These are phyloP conservation scores for Quercus bicolor DNA, from an alignment of 306 rosid species.

Conservation along the genomic window DNA sequence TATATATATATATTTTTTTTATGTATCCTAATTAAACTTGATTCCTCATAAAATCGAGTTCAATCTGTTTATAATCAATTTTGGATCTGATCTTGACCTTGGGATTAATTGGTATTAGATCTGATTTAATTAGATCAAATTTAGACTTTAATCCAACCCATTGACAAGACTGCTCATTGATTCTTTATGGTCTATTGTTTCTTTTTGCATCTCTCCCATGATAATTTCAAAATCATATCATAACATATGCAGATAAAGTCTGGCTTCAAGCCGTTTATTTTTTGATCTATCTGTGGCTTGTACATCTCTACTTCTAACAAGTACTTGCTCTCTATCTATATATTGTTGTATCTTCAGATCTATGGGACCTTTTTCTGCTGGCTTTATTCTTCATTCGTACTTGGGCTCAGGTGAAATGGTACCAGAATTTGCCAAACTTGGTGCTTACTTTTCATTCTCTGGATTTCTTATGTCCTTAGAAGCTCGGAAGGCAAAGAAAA, in stretches of 20 bases:
- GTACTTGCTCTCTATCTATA: not conserved
- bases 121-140: no score
- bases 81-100: no score
- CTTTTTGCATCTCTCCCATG: not conserved
- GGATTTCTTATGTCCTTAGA: constrained; percentile 81
- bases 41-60: no score
- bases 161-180: not conserved
- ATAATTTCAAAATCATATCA: not conserved
- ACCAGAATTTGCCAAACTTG: constrained; percentile 74
- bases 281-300: not conserved
- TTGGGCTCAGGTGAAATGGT: constrained; percentile 95
- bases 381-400: constrained; percentile 88
- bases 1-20: no score
- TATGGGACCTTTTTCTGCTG: constrained; percentile 85
- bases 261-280: not conserved
- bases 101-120: no score
- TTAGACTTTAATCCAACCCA: no score
- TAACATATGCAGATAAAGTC: not conserved
- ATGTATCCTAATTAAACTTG: no score
- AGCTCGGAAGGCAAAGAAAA: constrained; percentile 71
- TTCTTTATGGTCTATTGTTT: not conserved
- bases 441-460: constrained; percentile 85
- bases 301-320: not conserved
- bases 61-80: no score
- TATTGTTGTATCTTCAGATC: constrained; percentile 44